Percentiles rank a stretch among this genome's conserved stretches.
Evolutionary conservation across 352 stramenopile genomes (phyloP).

Genomic region (Elongisporangium undulatum): DNA sequence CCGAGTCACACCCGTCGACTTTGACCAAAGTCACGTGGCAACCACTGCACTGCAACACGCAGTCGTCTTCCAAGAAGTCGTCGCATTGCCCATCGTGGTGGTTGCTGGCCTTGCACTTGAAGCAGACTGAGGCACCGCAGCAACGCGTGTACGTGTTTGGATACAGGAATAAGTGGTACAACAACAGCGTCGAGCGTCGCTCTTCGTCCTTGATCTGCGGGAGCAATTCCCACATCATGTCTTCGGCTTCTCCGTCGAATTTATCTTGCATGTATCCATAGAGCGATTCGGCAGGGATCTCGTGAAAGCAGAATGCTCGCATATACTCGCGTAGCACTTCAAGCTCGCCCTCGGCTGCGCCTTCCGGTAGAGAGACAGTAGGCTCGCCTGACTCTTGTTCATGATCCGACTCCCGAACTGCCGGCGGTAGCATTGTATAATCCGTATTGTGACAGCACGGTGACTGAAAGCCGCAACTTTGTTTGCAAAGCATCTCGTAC

Average conservation of each 20-base stretch:
- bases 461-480: slow-evolving; percentile 58
- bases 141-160: slow-evolving; percentile 45
- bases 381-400: slow-evolving; percentile 5
- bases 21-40: slow-evolving; percentile 61
- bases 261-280: slow-evolving; percentile 27
- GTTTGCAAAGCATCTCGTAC: slow-evolving; percentile 47
- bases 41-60: slow-evolving; percentile 42
- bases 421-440: slow-evolving; percentile 45
- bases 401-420: slow-evolving; percentile 1
- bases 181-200: slow-evolving; percentile 39
- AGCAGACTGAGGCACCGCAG: slow-evolving; percentile 39
- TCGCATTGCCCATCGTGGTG: slow-evolving; percentile 44
- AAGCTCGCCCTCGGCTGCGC: slow-evolving; percentile 11
- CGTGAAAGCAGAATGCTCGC: slow-evolving; percentile 39
- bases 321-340: slow-evolving; percentile 11
- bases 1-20: slow-evolving; percentile 51
- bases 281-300: slow-evolving; percentile 15
- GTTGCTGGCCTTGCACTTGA: slow-evolving; percentile 52
- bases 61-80: slow-evolving; percentile 52
- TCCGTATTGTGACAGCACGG: slow-evolving; percentile 53
- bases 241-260: slow-evolving; percentile 16
- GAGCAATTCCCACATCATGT: slow-evolving; percentile 27
- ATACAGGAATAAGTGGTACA: slow-evolving; percentile 37
- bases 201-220: slow-evolving; percentile 46
- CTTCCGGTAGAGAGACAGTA: slow-evolving; percentile 14